phyloP scores from a whole-genome alignment of 495 filamentous ascomycete genomes.

The Podospora pseudopauciseta region DNA sequence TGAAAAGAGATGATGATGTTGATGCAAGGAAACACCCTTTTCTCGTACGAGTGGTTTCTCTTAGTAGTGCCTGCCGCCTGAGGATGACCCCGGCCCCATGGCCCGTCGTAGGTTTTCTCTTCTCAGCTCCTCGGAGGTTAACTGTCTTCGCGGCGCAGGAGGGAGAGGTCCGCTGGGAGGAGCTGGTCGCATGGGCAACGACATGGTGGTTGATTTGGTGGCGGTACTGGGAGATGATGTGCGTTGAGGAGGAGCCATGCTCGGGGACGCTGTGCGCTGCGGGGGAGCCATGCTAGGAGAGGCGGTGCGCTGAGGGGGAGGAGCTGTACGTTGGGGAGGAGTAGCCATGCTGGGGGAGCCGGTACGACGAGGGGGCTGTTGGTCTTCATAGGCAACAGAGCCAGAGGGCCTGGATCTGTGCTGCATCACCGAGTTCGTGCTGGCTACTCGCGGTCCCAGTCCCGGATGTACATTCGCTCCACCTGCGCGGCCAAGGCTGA shows the following conservation, averaged over 20 bases:
- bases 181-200: slow-evolving; percentile 47
- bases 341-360: slow-evolving; percentile 7
- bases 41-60: slow-evolving; percentile 17
- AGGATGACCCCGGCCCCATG: slow-evolving; percentile 36
- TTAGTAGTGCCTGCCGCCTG: slow-evolving; percentile 30
- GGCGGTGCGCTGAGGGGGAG: not conserved
- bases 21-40: slow-evolving; percentile 28
- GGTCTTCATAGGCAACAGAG: slow-evolving; percentile 2
- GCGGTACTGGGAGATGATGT: slow-evolving; percentile 7
- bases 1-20: slow-evolving; percentile 11
- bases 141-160: slow-evolving; percentile 46
- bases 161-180: slow-evolving; percentile 42
- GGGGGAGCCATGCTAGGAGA: not conserved
- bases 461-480: slow-evolving; percentile 48
- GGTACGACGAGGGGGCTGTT: slow-evolving; percentile 3
- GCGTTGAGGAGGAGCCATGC: not conserved
- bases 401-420: slow-evolving; percentile 4
- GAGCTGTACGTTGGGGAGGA: slow-evolving; percentile 5
- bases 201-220: slow-evolving; percentile 34
- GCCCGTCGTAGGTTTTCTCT: slow-evolving; percentile 33
- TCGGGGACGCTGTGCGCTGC: not conserved
- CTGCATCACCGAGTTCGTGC: slow-evolving; percentile 30
- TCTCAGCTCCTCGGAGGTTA: slow-evolving; percentile 18
- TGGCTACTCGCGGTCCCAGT: slow-evolving; percentile 45
- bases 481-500: slow-evolving; percentile 42